Evolutionary conservation across 176 grass and related monocot species (phyloP), one percentile per base, ranked within the genome.

Genomic region (Oryza meridionalis): DNA sequence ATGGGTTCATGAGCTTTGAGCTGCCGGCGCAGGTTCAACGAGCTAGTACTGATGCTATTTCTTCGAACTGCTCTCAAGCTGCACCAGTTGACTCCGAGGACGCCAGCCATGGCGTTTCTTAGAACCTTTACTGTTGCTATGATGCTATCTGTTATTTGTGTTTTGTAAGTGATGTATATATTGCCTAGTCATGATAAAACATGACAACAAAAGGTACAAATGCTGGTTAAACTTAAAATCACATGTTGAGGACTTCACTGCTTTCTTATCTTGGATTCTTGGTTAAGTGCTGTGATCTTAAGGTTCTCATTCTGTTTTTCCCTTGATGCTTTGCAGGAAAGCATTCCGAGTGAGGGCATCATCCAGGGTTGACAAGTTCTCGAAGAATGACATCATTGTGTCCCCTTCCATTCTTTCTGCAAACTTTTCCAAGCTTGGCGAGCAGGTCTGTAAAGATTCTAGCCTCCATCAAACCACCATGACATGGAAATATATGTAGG

Each of bases 401-500:
- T 99, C 96, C 59, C 96, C 96, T 35, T 99, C 96, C 63, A 96
- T 99, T 82, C 93, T 99, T 16, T 99, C 96, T 66, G 96, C 96
- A 75, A 99, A 96, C 77, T 99, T 96, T 62, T 44, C 96, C 67
- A 96, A 90, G 86, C 92, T 99, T 45, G 96, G 96, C 17, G 93
- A 96, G 42, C 93, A 99, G 93, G 96, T 99, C 43, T 2, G 55
- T 78, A 84, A 17, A 77, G 6, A 86, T 77, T 19, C 27, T 35
- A 77, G 25, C 78, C 45, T 71, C 82, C 21, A 49, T 32, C 0
- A 10, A n/a, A 71, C 31, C 13, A 2, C 7, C 17, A 15, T 79
- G 65, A 44, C 17, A 19, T 73, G n/a, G 6, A 14, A 77, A 77
- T 69, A 15, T 75, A 11, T 72, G 33, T 77, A 63, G 25, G 72